Base-by-base conservation (phyloP, 2,329 filamentous ascomycete species). In the Setomelanomma holmii region DNA sequence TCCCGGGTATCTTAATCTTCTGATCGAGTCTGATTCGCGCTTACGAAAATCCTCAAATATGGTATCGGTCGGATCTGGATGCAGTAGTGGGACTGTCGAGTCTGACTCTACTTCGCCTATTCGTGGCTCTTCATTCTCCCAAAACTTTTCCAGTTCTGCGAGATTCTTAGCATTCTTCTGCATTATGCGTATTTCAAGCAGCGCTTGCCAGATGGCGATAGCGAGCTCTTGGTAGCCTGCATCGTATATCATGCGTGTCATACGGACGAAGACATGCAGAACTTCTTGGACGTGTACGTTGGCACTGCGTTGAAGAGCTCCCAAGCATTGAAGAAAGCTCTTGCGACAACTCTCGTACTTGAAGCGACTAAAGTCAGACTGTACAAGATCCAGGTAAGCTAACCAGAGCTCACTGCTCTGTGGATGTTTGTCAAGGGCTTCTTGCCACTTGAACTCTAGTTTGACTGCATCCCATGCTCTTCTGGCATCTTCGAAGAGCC, bases 61-160 rank as follows among this genome's bases (percentile, higher is more conserved):
- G 8, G 43, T 39, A 1, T 67, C 49, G 1, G 64, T 59, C 10
- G 49, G 17, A 11, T 57, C 27, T 14, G 27, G 5, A 4, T 2
- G 27, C 3, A 10, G 5, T 6, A 30, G 14, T 30, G 27, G 10
- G 14, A 14, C 10, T 30, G 5, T 10, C 5, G 27, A 14, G n/a
- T n/a, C n/a, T 6, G 14, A 6, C 14, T 8, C 14, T 10, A 30
- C 5, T 62, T 98, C 93, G 8, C 93, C 93, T 47, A 96, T 83
- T 5, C 93, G 84, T 0, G 89, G 79, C 0, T 86, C 81, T 67
- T 97, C 93, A 50, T 86, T 90, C 53, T 96, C 91, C 95, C 95
- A 98, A 58, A 95, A 96, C 2, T 87, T 82, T 41, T 84, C 78
- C 55, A 96, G 89, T 1, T 23, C 24, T 24, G 42, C n/a, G 0